These are phyloP conservation scores for Kwoniella dendrophila DNA, from an alignment of 768 basidiomycete species.

Conservation along the genomic window DNA sequence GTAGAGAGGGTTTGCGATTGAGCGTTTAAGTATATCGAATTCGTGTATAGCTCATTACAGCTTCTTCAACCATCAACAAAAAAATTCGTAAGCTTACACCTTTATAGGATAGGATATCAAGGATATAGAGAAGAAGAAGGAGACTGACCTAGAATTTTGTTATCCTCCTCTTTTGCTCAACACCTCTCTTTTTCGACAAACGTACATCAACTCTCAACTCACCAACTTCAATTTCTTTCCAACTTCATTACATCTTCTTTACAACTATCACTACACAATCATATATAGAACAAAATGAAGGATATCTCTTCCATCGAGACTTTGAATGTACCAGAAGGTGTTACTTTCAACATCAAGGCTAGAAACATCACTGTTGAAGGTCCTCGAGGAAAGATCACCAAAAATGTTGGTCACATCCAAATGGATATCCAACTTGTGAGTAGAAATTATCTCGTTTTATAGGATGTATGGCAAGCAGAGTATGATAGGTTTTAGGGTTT, in stretches of 20 bases:
- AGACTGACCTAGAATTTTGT: slow-evolving; percentile 1
- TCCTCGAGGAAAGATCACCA: slow-evolving; percentile 80
- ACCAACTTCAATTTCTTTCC: neutral
- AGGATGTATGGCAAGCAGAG: neutral
- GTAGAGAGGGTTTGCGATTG: neutral
- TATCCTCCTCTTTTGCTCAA: neutral
- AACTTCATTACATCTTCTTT: neutral
- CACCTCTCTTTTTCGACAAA: neutral
- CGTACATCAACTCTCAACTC: neutral
- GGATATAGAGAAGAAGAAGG: neutral
- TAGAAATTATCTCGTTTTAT: slow-evolving; percentile 4
- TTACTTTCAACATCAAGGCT: slow-evolving; percentile 85
- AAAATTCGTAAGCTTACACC: slow-evolving; percentile 15
- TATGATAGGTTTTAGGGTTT: neutral
- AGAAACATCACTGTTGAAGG: slow-evolving; percentile 89
- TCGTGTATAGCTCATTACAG: neutral
- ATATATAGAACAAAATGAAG: slow-evolving; percentile 51
- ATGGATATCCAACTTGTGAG: slow-evolving; percentile 58
- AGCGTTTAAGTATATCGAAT: slow-evolving; percentile 2
- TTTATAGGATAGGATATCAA: neutral
- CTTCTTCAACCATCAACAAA: slow-evolving; percentile 24
- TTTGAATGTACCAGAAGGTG: slow-evolving; percentile 62
- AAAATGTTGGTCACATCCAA: slow-evolving; percentile 67
- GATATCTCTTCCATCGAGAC: slow-evolving; percentile 56
- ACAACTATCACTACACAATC: neutral